Evolutionary conservation across 208 protist species (phyloP).

Genomic region (Zelonia costaricensis): DNA sequence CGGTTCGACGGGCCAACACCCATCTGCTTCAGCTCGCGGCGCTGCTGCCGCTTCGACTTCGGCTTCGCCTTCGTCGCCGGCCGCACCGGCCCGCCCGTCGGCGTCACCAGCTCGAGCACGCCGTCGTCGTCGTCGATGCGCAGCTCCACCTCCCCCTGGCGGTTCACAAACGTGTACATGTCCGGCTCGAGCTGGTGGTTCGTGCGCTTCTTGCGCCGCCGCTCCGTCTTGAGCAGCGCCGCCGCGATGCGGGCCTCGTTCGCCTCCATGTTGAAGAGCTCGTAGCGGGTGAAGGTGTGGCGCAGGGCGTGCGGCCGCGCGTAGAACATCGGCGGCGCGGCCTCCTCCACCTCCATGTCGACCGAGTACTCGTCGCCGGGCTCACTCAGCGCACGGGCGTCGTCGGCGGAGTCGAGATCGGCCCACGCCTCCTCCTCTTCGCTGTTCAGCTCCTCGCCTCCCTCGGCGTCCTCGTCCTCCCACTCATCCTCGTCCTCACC

Average conservation of each 20-base stretch:
- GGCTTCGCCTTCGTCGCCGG: slow-evolving; percentile 42
- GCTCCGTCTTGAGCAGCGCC: slow-evolving; percentile 28
- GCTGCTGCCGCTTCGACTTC: slow-evolving; percentile 66
- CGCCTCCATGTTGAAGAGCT: slow-evolving; percentile 78
- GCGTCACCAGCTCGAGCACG: slow-evolving; percentile 64
- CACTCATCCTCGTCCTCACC: slow-evolving; percentile 25
- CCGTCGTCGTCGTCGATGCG: slow-evolving; percentile 88
- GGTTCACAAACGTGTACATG: slow-evolving; percentile 74
- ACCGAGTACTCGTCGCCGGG: slow-evolving; percentile 29
- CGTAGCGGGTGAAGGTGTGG: slow-evolving; percentile 51
- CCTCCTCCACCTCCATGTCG: slow-evolving; percentile 37
- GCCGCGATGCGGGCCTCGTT: slow-evolving; percentile 56
- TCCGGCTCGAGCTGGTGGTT: slow-evolving; percentile 85
- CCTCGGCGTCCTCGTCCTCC: slow-evolving; percentile 37
- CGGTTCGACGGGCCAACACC: slow-evolving; percentile 58
- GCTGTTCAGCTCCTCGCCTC: slow-evolving; percentile 49
- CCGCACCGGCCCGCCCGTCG: slow-evolving; percentile 20
- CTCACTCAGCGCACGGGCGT: slow-evolving; percentile 33
- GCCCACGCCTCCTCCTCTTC: slow-evolving; percentile 79
- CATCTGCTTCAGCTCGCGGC: slow-evolving; percentile 63
- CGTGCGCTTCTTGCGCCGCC: slow-evolving; percentile 47
- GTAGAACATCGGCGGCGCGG: slow-evolving; percentile 68
- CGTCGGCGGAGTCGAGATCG: slow-evolving; percentile 52
- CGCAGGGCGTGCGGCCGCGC: slow-evolving; percentile 47
- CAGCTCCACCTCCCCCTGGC: slow-evolving; percentile 82